Evolutionary conservation across 495 filamentous ascomycete species (phyloP).

Genomic region (Sabuloglossum arenarium): DNA sequence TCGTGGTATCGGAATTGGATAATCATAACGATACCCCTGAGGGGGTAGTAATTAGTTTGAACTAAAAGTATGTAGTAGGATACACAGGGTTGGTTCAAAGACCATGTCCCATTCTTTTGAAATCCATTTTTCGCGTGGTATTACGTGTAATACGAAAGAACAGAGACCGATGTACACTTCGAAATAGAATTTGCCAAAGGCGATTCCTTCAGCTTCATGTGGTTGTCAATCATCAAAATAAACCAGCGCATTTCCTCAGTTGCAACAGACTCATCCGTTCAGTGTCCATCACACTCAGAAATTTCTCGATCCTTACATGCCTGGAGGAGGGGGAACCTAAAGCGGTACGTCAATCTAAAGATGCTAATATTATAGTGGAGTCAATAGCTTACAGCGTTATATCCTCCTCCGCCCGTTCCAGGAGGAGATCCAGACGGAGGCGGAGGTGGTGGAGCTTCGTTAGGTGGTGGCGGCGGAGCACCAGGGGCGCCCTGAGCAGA

Average conservation of each 20-base stretch:
- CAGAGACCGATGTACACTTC: not conserved
- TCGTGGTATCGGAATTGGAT: not conserved
- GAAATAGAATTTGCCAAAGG: not conserved
- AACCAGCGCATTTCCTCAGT: not conserved
- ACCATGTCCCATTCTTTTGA: not conserved
- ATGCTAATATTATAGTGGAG: not conserved
- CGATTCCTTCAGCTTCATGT: not conserved
- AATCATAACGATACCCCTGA: too few relatives aligned
- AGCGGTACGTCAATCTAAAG: not conserved
- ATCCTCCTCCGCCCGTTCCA: conserved; percentile 23
- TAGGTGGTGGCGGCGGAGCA: conserved; percentile 42
- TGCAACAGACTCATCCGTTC: not conserved
- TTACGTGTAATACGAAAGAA: not conserved
- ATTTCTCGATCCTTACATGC: not conserved
- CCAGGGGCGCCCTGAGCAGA: conserved; percentile 29
- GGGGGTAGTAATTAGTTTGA: too few relatives aligned
- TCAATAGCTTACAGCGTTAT: conserved; percentile 38
- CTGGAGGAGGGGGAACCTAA: conserved; percentile 8
- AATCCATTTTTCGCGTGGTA: not conserved
- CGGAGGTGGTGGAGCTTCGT: conserved; percentile 34
- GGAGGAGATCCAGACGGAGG: conserved; percentile 33
- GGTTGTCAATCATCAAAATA: not conserved
- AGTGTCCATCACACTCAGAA: not conserved
- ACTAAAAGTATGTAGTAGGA: not conserved
- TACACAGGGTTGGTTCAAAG: too few relatives aligned